Base-by-base conservation (phyloP, 2,329 filamentous ascomycete species). In the Waltergamsia citrina region DNA sequence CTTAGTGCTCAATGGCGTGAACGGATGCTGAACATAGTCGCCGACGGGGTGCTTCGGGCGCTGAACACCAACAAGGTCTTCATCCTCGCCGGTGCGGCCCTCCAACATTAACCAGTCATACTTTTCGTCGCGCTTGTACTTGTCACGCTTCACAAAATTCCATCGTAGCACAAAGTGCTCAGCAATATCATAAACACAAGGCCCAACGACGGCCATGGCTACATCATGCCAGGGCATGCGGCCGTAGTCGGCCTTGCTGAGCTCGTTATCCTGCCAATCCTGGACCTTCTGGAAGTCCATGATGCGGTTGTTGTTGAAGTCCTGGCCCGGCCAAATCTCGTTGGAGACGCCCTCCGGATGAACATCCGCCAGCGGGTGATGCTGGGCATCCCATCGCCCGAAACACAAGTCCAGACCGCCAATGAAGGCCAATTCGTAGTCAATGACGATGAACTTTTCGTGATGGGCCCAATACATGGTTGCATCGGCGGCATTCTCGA, bases 201-300 rank as follows among this genome's bases (percentile, higher is more conserved):
- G 85, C 0, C 92, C 90, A 38, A 92, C 74, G n/a, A 95, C 47
- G 10, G 82, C 87, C 83, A 96, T 93, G 8, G 85, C 72, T 4
- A 95, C 87, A 53, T 98, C 92, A 52, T 96, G 88, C 92, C 92
- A 98, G 0, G 90, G 90, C 92, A 98, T 96, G 20, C 92, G 81
- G 7, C 88, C 88, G 47, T 81, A 93, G 32, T 94, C 85, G 4
- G 82, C 78, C 59, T 96, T 96, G 56, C 79, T 86, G 12, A 96
- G 65, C 53, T 94, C 86, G 44, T 98, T 96, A 32, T 81, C 75
- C 56, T 92, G 86, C 90, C 90, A 96, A 51, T 95, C 81, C 20
- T 84, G 57, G 2, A 96, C 92, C 21, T 81, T 82, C 47, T 95
- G 72, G 54, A 96, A 98, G 50, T 98, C 92, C 81, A 94, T 84